Conservation (phyloP, 2,329 filamentous ascomycete genomes). For the Exserohilum rostratum region DNA sequence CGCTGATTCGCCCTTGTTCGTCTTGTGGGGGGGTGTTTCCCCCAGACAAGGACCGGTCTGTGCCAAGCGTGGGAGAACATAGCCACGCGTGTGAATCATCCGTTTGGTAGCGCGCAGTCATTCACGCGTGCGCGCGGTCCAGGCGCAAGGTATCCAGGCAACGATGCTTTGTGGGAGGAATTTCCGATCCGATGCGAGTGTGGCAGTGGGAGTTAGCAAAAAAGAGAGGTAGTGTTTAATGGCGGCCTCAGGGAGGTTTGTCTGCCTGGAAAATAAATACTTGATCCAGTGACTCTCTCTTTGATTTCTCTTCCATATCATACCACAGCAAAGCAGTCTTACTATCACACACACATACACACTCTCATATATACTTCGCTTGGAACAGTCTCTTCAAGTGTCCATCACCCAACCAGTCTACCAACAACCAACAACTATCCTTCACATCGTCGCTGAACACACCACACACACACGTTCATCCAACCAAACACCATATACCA, state of each 20-base stretch:
- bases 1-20: slow-evolving; percentile 20
- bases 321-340: background rate
- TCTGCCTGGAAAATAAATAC: slow-evolving; percentile 44
- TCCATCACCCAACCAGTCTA: too few species aligned
- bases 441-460: too few species aligned
- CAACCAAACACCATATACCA: background rate
- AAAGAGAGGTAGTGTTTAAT: slow-evolving; percentile 24
- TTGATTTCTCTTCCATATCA: slow-evolving; percentile 15
- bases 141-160: slow-evolving; percentile 38
- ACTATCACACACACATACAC: background rate
- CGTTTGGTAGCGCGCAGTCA: slow-evolving; percentile 29
- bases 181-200: too few species aligned
- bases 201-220: too few species aligned
- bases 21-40: slow-evolving; percentile 34
- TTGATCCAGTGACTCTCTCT: slow-evolving; percentile 11
- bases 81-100: slow-evolving; percentile 43
- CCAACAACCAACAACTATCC: too few species aligned
- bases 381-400: too few species aligned
- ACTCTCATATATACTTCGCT: too few species aligned
- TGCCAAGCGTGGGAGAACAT: slow-evolving; percentile 25
- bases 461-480: background rate
- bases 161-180: slow-evolving; percentile 29
- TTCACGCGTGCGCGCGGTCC: slow-evolving; percentile 18
- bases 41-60: too few species aligned
- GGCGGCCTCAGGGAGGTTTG: slow-evolving; percentile 42